Conservation (phyloP, 2,329 filamentous ascomycete genomes). For the Teratosphaeria viscida region DNA sequence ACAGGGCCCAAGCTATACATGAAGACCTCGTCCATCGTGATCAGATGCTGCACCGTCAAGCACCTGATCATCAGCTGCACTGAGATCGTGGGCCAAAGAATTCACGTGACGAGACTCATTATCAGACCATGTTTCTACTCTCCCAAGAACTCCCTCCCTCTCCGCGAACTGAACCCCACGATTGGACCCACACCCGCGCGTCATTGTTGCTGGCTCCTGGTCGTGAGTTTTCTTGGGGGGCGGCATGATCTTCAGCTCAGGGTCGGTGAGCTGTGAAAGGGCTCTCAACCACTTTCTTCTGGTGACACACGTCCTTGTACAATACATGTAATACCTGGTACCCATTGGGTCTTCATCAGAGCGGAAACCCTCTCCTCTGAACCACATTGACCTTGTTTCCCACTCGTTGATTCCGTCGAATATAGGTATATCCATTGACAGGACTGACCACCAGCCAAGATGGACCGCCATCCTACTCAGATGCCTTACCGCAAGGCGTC, state of each 20-base stretch:
- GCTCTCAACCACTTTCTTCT: neutral
- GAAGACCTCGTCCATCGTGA: too few relatives aligned
- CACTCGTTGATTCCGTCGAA: neutral
- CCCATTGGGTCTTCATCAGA: neutral
- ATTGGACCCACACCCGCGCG: neutral
- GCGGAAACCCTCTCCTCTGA: neutral
- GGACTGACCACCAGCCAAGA: neutral
- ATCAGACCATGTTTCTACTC: neutral
- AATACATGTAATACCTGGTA: neutral
- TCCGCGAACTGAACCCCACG: neutral
- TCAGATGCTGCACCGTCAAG: neutral
- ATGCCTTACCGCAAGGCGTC: slow-evolving; percentile 14
- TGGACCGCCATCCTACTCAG: neutral
- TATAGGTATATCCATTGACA: neutral
- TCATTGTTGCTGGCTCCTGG: neutral
- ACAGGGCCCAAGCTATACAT: too few relatives aligned
- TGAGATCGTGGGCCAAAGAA: neutral
- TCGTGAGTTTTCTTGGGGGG: neutral
- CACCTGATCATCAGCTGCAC: neutral
- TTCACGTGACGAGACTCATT: neutral
- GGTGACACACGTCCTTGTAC: neutral
- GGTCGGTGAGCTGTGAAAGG: neutral
- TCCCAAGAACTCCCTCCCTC: neutral
- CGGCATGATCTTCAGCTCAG: neutral
- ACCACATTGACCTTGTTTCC: neutral